Conservation (phyloP, 208 protist genomes). For the Trypanosoma boissoni region DNA sequence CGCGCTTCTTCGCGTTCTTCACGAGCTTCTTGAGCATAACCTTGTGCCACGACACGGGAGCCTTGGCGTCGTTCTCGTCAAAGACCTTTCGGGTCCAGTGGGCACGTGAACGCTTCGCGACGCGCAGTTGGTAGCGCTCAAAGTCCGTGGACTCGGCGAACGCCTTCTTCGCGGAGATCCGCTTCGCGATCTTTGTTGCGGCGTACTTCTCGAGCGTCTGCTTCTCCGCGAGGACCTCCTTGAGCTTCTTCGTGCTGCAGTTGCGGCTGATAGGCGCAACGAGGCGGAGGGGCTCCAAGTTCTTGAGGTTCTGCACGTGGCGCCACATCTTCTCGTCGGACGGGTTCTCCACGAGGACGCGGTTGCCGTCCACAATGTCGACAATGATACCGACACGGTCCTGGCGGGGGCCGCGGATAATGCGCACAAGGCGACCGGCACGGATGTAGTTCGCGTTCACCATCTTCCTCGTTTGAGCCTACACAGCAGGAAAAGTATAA, state of each 20-base stretch:
- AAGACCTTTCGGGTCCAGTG: slow-evolving; percentile 91
- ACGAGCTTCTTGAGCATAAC: slow-evolving; percentile 80
- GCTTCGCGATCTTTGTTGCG: slow-evolving; percentile 70
- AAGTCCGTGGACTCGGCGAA: slow-evolving; percentile 84
- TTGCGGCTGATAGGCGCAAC: slow-evolving; percentile 55
- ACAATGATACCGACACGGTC: slow-evolving; percentile 56
- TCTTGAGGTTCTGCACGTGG: slow-evolving; percentile 88
- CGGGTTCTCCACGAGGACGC: slow-evolving; percentile 89
- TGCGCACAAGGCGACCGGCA: slow-evolving; percentile 46
- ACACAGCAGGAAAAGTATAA: background rate
- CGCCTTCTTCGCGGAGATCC: slow-evolving; percentile 82
- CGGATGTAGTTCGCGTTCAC: slow-evolving; percentile 52
- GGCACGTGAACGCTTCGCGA: slow-evolving; percentile 86
- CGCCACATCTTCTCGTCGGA: slow-evolving; percentile 88
- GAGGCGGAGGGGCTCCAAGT: slow-evolving; percentile 86
- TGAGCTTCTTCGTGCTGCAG: slow-evolving; percentile 73
- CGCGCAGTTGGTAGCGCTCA: slow-evolving; percentile 91
- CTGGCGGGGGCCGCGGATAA: slow-evolving; percentile 42
- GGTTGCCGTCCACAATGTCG: slow-evolving; percentile 89
- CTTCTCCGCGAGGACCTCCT: slow-evolving; percentile 57
- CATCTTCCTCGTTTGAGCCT: slow-evolving; percentile 9
- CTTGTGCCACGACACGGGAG: slow-evolving; percentile 88
- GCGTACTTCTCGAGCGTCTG: slow-evolving; percentile 87
- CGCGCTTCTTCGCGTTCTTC: slow-evolving; percentile 85
- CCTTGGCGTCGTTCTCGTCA: slow-evolving; percentile 87